Base-by-base conservation (phyloP, 805 yeast species). In the Starmerella stigmatis region DNA sequence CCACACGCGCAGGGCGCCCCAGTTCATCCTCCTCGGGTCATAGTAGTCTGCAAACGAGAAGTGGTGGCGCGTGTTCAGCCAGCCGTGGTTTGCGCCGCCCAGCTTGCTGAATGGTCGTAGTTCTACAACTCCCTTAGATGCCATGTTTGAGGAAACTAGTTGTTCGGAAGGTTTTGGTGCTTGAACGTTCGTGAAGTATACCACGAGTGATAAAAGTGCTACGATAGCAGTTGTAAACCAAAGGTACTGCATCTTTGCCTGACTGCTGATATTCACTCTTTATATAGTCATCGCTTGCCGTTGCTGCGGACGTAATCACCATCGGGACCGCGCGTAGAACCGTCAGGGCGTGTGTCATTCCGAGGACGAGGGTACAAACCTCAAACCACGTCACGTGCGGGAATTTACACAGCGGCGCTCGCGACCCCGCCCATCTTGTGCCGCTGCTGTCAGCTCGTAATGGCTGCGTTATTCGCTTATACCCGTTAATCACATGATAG, bases 1-100 rank as follows among this genome's bases (percentile, higher is more conserved):
- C 43, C 46, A 38, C 11, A 50, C 53, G 12, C 53, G 48, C 22
- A 50, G 47, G n/a, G 47, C 49, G 16, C 53, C 53, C 53, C 53
- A 50, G 46, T 50, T 36, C 53, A 50, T 50, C 21, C 53, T 46
- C 27, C 20, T 31, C 22, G 46, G 40, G 36, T 50, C 53, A 36
- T 32, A 50, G 43, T 50, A 50, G 39, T 50, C 49, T 2, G 53
- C 51, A 22, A 50, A 50, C 23, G 47, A 41, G 45, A 50, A 47
- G 28, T 50, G 53, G 43, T 43, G 48, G 34, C 48, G 48, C 27
- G 50, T 44, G 34, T 46, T 42, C 17, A 50, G 44, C 53, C 53
- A 50, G 28, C 51, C 53, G 32, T 50, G 50, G 42, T 50, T 38
- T 2, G 46, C 48, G 15, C 48, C 48, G 34, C 53, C 53, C 9